Evolutionary conservation across 2,329 filamentous ascomycete species (phyloP).

Genomic region (Cladosporium sp.): DNA sequence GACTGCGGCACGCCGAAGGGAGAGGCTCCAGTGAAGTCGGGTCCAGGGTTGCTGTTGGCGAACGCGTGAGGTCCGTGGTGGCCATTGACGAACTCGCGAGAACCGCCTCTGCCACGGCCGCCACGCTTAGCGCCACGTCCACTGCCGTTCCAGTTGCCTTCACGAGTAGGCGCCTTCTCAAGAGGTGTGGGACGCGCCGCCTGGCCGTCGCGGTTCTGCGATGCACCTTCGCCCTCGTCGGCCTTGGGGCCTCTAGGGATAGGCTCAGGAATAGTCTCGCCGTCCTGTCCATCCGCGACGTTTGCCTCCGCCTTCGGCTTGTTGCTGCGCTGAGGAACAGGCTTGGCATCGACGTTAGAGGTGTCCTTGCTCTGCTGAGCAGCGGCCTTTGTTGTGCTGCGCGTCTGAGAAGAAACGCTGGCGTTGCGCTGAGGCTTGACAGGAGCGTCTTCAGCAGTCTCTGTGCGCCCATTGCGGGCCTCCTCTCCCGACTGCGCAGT

Average conservation of each 20-base stretch:
- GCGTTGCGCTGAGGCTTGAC: slow-evolving; percentile 5
- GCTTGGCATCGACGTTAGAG: background rate
- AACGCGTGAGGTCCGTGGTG: slow-evolving; percentile 20
- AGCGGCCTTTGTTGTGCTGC: background rate
- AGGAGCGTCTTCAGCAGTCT: background rate
- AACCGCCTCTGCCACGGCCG: slow-evolving; percentile 28
- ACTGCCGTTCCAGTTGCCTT: slow-evolving; percentile 19
- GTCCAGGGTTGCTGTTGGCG: slow-evolving; percentile 15
- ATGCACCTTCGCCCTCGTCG: background rate
- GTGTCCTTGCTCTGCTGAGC: slow-evolving; percentile 1
- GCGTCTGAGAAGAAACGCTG: slow-evolving; percentile 6
- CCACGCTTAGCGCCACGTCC: slow-evolving; percentile 26
- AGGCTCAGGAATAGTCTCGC: background rate
- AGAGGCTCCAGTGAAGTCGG: slow-evolving; percentile 20
- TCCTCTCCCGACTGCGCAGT: slow-evolving; percentile 3
- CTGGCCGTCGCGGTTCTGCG: slow-evolving; percentile 12
- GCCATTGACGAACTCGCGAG: slow-evolving; percentile 27
- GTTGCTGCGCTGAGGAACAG: background rate
- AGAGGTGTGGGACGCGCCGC: slow-evolving; percentile 13
- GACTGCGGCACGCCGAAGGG: slow-evolving; percentile 23
- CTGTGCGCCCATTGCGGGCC: background rate
- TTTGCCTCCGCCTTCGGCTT: slow-evolving; percentile 3
- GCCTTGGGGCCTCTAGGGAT: slow-evolving; percentile 5
- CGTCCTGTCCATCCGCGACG: background rate
- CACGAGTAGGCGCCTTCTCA: slow-evolving; percentile 11